phyloP scores from a whole-genome alignment of 2,329 filamentous ascomycete species.

The Beauveria bassiana region DNA sequence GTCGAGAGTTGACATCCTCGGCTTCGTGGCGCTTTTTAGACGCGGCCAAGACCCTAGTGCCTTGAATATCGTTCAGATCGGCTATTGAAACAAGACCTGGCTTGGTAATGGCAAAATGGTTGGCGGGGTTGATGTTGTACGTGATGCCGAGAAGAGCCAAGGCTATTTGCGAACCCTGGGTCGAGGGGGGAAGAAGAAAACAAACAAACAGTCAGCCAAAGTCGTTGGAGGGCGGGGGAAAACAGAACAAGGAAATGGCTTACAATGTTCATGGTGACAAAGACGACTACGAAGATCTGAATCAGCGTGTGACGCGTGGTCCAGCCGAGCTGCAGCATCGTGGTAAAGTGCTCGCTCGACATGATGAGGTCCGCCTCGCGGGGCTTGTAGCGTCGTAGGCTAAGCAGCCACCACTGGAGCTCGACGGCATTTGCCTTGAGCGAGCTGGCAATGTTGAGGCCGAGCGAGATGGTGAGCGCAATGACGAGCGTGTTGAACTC shows the following conservation, averaged over 20 bases:
- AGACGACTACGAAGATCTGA: slow-evolving; percentile 17
- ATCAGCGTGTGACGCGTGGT: slow-evolving; percentile 14
- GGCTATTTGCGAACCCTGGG: slow-evolving; percentile 32
- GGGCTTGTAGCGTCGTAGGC: slow-evolving; percentile 26
- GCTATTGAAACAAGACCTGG: slow-evolving; percentile 29
- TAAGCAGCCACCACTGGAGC: slow-evolving; percentile 39
- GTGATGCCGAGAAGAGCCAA: slow-evolving; percentile 35
- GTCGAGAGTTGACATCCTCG: slow-evolving; percentile 12
- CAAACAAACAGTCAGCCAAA: neutral
- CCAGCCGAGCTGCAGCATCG: slow-evolving; percentile 16
- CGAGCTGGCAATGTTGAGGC: slow-evolving; percentile 33
- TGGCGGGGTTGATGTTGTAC: slow-evolving; percentile 33
- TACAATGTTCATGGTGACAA: slow-evolving; percentile 19
- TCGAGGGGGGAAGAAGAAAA: too few species aligned
- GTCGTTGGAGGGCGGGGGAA: too few species aligned
- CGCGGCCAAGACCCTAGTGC: slow-evolving; percentile 24
- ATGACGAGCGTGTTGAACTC: slow-evolving; percentile 37
- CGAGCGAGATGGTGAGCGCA: slow-evolving; percentile 33
- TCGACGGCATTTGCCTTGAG: slow-evolving; percentile 36
- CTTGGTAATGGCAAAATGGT: slow-evolving; percentile 23
- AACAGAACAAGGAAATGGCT: neutral
- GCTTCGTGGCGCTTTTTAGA: slow-evolving; percentile 26
- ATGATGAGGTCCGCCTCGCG: slow-evolving; percentile 23
- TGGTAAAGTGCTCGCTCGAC: slow-evolving; percentile 19
- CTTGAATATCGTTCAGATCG: slow-evolving; percentile 28